Conservation (phyloP, 2,329 filamentous ascomycete genomes). For the Plectosphaerella sp. region DNA sequence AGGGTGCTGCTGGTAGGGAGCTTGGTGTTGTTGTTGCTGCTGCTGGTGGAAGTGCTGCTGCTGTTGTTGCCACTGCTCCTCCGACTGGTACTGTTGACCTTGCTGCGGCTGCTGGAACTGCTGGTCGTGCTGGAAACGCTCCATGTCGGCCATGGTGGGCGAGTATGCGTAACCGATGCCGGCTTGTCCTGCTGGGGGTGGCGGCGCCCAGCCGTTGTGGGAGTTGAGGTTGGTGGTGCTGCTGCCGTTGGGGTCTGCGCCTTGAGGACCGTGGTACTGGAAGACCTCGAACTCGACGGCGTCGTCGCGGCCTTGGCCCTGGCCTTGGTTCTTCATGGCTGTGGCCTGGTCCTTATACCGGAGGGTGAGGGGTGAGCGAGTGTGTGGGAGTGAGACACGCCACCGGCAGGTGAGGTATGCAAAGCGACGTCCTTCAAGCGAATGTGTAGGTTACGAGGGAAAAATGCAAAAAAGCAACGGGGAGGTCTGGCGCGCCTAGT, state of each 20-base stretch:
- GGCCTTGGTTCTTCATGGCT: conserved; percentile 23
- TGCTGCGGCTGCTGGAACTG: conserved; percentile 8
- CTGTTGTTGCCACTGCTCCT: conserved; percentile 16
- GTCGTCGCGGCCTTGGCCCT: conserved; percentile 24
- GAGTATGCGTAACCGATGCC: neutral
- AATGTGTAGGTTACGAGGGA: neutral
- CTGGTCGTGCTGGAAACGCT: neutral
- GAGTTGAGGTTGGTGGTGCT: conserved; percentile 9
- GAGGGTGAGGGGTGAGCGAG: neutral
- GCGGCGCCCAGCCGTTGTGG: neutral
- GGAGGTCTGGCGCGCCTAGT: too few relatives aligned
- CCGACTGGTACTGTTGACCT: neutral
- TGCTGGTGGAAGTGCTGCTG: conserved; percentile 11
- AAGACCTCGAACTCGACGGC: conserved; percentile 29
- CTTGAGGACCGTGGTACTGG: conserved; percentile 16
- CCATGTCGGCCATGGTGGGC: neutral
- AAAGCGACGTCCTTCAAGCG: neutral
- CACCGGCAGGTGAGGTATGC: neutral
- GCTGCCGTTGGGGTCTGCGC: conserved; percentile 13
- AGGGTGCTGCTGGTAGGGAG: conserved; percentile 13
- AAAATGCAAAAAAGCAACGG: neutral
- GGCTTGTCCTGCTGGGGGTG: neutral
- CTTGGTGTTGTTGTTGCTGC: neutral
- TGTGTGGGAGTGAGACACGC: neutral
- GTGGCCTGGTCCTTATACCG: too few relatives aligned